These are phyloP conservation scores for Aspergillus diversus DNA, from an alignment of 495 filamentous ascomycete species.

Conservation along the genomic window DNA sequence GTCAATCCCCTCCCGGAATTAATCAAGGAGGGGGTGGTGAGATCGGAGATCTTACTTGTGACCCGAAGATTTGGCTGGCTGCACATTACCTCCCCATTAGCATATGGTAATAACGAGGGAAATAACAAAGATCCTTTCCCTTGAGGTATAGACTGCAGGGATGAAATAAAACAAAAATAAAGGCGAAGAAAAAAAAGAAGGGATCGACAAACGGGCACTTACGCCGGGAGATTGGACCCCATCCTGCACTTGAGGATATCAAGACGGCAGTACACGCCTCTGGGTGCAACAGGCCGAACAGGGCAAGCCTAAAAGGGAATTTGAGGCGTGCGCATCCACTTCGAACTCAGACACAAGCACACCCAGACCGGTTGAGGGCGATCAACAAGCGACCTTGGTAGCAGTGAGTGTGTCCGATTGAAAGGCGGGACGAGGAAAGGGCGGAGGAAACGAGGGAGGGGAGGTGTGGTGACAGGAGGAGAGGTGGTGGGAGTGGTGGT, in stretches of 20 bases:
- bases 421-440: constrained; percentile 16
- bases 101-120: constrained; percentile 12
- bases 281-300: constrained; percentile 45
- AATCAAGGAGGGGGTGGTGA: constrained; percentile 6
- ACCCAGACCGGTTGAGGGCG: constrained; percentile 5
- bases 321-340: constrained; percentile 49
- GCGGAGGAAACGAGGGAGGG: constrained; percentile 16
- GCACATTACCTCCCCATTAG: constrained; percentile 37
- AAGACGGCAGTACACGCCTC: constrained; percentile 35
- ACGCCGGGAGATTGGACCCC: constrained; percentile 65
- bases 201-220: constrained; percentile 34
- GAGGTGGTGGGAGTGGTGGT: constrained; percentile 19
- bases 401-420: constrained; percentile 18
- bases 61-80: constrained; percentile 65
- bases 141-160: neutral
- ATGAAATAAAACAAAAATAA: constrained; percentile 5
- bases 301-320: constrained; percentile 42
- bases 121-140: constrained; percentile 1
- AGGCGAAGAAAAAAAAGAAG: constrained; percentile 11
- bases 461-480: constrained; percentile 16
- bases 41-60: constrained; percentile 56
- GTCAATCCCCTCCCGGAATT: neutral
- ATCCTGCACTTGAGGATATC: constrained; percentile 44
- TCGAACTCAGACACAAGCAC: constrained; percentile 32
- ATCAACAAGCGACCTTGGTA: too few species aligned